Evolutionary conservation across 2,329 filamentous ascomycete genomes (phyloP), one percentile per base, ranked within the genome.

Genomic region (Curvularia spicifera): DNA sequence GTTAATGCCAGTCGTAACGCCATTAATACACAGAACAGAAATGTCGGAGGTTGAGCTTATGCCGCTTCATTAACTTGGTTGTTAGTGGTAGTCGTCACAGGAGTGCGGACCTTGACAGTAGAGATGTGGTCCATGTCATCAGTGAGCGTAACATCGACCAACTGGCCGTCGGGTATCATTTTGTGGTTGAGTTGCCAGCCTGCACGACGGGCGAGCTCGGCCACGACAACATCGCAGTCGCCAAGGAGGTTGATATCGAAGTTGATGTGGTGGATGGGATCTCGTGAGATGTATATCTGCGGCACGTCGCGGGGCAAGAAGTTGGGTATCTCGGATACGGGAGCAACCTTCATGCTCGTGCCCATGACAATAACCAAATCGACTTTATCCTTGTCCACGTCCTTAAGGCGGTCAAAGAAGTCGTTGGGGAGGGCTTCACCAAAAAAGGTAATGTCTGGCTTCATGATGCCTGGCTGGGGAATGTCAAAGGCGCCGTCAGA

Each of bases 181-280:
- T 91, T 88, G 71, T 97, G 93, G 44, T 85, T 74, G 52, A 97
- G 78, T 6, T 87, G 81, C 95, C 95, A 98, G 3, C 89, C 90
- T 1, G 91, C 88, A 12, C 91, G 86, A 44, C 88, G 85, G 73
- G 91, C 94, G 51, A 99, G 84, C 79, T 98, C 94, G 0, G 89
- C 85, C 13, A 98, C 90, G 8, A 98, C 88, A 40, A 93, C 85
- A 73, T 99, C 95, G 78, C 94, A 97, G 74, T 97, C 92, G 35
- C 95, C 95, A n/a, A 98, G 83, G 54, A 99, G 84, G 74, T 97
- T 93, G 66, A 99, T 92, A 77, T 99, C 95, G 69, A 99, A 98
- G 74, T 96, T 92, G 74, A 96, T 91, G 77, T 98, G 94, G 35
- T 83, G 84, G 54, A 97, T 91, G 3, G 92, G 89, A 63, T 91